Conservation (phyloP, 768 basidiomycete species). For the Epithele typhae region DNA sequence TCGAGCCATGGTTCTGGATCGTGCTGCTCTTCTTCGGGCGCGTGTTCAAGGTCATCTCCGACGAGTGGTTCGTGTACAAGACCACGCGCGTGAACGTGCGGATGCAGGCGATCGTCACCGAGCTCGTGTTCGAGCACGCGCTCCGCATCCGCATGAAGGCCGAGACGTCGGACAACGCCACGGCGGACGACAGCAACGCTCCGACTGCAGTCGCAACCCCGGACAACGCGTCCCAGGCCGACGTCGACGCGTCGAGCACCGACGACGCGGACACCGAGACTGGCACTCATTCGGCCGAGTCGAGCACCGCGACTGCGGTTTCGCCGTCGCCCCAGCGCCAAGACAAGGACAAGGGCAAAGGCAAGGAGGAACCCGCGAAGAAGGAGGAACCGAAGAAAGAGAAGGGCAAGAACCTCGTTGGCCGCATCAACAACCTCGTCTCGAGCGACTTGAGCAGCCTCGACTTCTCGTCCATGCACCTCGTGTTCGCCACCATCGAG, state of each 20-base stretch:
- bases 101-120: constrained; percentile 46
- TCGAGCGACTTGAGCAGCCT: constrained; percentile 49
- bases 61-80: constrained; percentile 40
- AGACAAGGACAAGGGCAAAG: constrained; percentile 4
- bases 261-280: constrained; percentile 8
- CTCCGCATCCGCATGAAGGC: constrained; percentile 62
- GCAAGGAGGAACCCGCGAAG: not conserved
- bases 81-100: constrained; percentile 44
- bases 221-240: constrained; percentile 10
- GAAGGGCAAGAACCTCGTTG: constrained; percentile 47
- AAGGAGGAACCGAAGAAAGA: constrained; percentile 1
- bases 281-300: not conserved
- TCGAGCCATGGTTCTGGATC: constrained; percentile 51
- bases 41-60: constrained; percentile 29
- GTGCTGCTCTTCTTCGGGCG: constrained; percentile 31
- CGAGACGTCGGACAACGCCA: constrained; percentile 19
- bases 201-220: constrained; percentile 16
- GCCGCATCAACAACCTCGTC: constrained; percentile 76
- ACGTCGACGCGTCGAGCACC: not conserved
- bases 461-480: not conserved
- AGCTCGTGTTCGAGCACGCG: constrained; percentile 51
- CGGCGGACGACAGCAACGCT: constrained; percentile 9
- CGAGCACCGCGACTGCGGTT: constrained; percentile 3
- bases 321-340: not conserved
- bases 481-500: constrained; percentile 9